These are phyloP conservation scores for Podaxis rugospora DNA, from an alignment of 768 basidiomycete species.

Conservation along the genomic window DNA sequence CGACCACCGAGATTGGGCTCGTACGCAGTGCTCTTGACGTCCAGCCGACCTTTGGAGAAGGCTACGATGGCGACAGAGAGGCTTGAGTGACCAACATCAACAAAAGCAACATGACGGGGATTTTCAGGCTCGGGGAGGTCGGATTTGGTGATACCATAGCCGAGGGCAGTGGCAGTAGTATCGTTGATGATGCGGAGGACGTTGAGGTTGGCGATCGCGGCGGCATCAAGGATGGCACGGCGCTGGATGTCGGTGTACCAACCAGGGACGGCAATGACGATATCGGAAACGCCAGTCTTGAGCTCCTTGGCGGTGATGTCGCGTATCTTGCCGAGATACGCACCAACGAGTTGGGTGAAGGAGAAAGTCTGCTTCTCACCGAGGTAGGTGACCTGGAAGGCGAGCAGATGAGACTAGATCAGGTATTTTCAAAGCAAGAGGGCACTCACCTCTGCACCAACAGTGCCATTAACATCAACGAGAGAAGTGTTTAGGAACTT, in stretches of 20 bases:
- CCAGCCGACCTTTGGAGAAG: slow-evolving; percentile 91
- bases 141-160: slow-evolving; percentile 98
- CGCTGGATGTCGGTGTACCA: slow-evolving; percentile 97
- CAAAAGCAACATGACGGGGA: slow-evolving; percentile 86
- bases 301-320: slow-evolving; percentile 85
- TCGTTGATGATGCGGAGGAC: slow-evolving; percentile 95
- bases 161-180: slow-evolving; percentile 91
- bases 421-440: not conserved
- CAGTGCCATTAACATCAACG: slow-evolving; percentile 76
- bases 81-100: slow-evolving; percentile 93
- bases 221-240: slow-evolving; percentile 86
- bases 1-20: slow-evolving; percentile 94
- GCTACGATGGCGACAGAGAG: slow-evolving; percentile 85
- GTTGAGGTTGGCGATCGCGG: slow-evolving; percentile 85
- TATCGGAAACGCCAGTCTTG: slow-evolving; percentile 81
- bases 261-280: slow-evolving; percentile 94
- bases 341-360: slow-evolving; percentile 86
- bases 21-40: slow-evolving; percentile 83
- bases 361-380: slow-evolving; percentile 79
- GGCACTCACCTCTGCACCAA: slow-evolving; percentile 77
- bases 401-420: slow-evolving; percentile 10
- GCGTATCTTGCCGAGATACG: slow-evolving; percentile 86
- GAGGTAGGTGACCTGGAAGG: slow-evolving; percentile 75
- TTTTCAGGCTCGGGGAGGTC: slow-evolving; percentile 85
- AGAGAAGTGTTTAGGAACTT: slow-evolving; percentile 87